Percentiles rank a stretch among this genome's conserved stretches.
Evolutionary conservation across 306 rosid species (phyloP).

Genomic region (Dryas octopetala): DNA sequence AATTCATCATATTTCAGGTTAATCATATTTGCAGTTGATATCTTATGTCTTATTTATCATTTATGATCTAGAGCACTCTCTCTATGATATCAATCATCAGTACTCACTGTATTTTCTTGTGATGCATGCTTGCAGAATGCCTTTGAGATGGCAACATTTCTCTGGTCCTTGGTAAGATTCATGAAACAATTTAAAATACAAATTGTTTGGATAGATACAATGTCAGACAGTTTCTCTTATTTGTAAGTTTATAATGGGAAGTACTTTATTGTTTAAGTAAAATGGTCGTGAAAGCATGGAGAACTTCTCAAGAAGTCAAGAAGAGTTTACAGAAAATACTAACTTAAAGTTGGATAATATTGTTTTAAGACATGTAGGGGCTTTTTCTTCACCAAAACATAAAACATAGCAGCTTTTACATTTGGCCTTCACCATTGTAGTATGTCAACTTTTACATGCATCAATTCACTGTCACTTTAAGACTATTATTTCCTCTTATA

Average conservation of each 20-base stretch:
- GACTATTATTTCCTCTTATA: too few relatives aligned
- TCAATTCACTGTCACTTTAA: too few relatives aligned
- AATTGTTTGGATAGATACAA: background rate
- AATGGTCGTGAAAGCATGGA: background rate
- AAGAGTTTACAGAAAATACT: background rate
- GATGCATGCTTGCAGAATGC: slow-evolving; percentile 65
- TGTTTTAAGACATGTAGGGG: background rate
- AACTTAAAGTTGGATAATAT: background rate
- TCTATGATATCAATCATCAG: slow-evolving; percentile 23
- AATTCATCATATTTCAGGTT: slow-evolving; percentile 96
- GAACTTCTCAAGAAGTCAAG: background rate
- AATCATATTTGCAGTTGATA: slow-evolving; percentile 1
- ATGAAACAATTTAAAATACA: background rate
- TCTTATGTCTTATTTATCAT: slow-evolving; percentile 2
- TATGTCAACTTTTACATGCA: too few relatives aligned
- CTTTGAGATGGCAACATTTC: slow-evolving; percentile 92
- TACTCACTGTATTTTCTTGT: slow-evolving; percentile 11
- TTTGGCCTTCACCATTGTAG: too few relatives aligned
- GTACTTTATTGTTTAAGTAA: too few relatives aligned
- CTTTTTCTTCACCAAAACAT: background rate
- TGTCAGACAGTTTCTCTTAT: background rate
- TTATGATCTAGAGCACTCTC: slow-evolving; percentile 2
- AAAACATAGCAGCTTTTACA: background rate
- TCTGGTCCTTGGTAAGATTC: slow-evolving; percentile 86
- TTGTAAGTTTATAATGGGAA: background rate